phyloP scores from a whole-genome alignment of 108 stramenopile genomes.

The Epithemia pelagica region DNA sequence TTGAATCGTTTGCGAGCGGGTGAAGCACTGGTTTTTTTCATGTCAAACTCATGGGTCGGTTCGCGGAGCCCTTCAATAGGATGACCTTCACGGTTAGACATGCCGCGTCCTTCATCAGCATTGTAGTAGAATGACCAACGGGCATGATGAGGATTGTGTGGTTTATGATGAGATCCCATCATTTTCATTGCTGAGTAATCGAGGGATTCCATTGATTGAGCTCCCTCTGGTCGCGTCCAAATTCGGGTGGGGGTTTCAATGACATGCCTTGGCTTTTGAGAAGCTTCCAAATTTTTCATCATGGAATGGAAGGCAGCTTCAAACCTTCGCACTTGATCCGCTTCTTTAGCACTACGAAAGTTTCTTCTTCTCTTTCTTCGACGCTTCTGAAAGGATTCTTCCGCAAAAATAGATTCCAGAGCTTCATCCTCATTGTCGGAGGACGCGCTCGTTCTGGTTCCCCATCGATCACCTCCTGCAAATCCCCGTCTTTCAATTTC shows the following conservation, averaged over 20 bases:
- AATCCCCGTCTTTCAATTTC: slow-evolving; percentile 34
- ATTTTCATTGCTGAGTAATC: slow-evolving; percentile 17
- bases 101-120: background rate
- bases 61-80: too few species aligned
- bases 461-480: slow-evolving; percentile 1
- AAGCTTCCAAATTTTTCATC: slow-evolving; percentile 40
- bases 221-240: slow-evolving; percentile 60
- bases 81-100: too few species aligned
- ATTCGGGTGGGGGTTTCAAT: slow-evolving; percentile 45
- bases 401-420: slow-evolving; percentile 15
- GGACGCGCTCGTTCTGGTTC: too few species aligned
- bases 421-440: slow-evolving; percentile 19
- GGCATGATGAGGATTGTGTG: background rate
- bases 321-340: slow-evolving; percentile 52
- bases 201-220: slow-evolving; percentile 23
- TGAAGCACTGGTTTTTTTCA: background rate
- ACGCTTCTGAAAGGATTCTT: slow-evolving; percentile 16
- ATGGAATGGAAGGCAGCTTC: slow-evolving; percentile 73
- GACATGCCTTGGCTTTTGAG: slow-evolving; percentile 17
- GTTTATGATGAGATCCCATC: background rate
- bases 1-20: background rate
- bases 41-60: background rate
- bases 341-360: slow-evolving; percentile 3
- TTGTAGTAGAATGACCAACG: background rate
- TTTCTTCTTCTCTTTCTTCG: slow-evolving; percentile 20